phyloP scores from a whole-genome alignment of 1,284 basidiomycete species.

The Ganoderma lucidum region DNA sequence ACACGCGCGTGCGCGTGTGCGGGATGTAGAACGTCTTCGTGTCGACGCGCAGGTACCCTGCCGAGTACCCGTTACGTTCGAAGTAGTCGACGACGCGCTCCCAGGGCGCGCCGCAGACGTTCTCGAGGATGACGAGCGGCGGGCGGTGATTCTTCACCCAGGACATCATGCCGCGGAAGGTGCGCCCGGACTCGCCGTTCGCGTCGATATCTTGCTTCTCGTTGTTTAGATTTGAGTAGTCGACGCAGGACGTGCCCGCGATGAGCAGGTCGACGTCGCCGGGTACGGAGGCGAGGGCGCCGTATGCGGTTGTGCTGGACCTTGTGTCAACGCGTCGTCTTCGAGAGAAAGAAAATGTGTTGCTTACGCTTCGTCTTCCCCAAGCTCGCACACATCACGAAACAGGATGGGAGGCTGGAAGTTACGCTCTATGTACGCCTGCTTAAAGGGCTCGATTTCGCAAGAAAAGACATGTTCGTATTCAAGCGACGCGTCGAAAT shows the following conservation, averaged over 20 bases:
- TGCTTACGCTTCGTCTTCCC: slow-evolving; percentile 78
- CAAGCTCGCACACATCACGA: slow-evolving; percentile 94
- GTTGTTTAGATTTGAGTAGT: slow-evolving; percentile 96
- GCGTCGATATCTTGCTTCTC: slow-evolving; percentile 90
- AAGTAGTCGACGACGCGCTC: slow-evolving; percentile 79
- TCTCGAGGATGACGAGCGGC: slow-evolving; percentile 92
- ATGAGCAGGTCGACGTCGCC: slow-evolving; percentile 91
- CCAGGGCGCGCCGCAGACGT: slow-evolving; percentile 95
- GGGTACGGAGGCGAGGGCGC: slow-evolving; percentile 85
- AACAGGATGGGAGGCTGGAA: slow-evolving; percentile 93
- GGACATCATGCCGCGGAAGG: slow-evolving; percentile 91
- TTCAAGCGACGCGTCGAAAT: slow-evolving; percentile 70
- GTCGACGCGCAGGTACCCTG: slow-evolving; percentile 79
- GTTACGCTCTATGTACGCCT: slow-evolving; percentile 97
- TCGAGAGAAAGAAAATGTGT: neutral
- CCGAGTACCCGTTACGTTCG: slow-evolving; percentile 80
- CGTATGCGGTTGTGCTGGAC: slow-evolving; percentile 88
- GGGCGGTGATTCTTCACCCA: slow-evolving; percentile 92
- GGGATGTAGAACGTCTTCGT: slow-evolving; percentile 96
- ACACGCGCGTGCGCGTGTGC: slow-evolving; percentile 91
- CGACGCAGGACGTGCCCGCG: slow-evolving; percentile 95
- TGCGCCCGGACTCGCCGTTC: slow-evolving; percentile 90
- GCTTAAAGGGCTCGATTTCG: slow-evolving; percentile 98
- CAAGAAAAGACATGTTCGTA: slow-evolving; percentile 97
- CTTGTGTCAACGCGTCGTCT: slow-evolving; percentile 19